Evolutionary conservation across 768 basidiomycete species (phyloP).

Genomic region (Chalciporus chontae): DNA sequence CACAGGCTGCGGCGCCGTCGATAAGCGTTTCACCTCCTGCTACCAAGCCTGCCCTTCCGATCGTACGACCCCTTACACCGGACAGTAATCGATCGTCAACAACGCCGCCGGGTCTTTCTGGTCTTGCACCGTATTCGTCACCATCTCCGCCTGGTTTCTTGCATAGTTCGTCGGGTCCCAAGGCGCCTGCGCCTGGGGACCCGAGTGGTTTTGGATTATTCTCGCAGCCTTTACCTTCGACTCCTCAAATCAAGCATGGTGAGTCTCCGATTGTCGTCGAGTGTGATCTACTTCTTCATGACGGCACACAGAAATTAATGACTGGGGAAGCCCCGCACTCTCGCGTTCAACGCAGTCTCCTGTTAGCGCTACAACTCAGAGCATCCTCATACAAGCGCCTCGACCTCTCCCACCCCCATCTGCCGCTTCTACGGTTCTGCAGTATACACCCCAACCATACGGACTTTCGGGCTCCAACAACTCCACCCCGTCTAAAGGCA

Average conservation of each 20-base stretch:
- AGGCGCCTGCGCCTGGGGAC: conserved; percentile 14
- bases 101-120: conserved; percentile 32
- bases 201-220: conserved; percentile 19
- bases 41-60: conserved; percentile 11
- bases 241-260: conserved; percentile 30
- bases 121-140: conserved; percentile 30
- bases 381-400: conserved; percentile 28
- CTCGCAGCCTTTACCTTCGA: conserved; percentile 14
- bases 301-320: conserved; percentile 17
- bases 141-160: conserved; percentile 35
- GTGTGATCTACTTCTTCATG: not conserved
- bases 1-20: not conserved
- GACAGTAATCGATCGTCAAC: conserved; percentile 33
- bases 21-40: conserved; percentile 16
- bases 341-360: conserved; percentile 13
- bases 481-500: conserved; percentile 32
- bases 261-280: conserved; percentile 9
- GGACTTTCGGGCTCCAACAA: conserved; percentile 13
- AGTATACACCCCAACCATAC: conserved; percentile 20
- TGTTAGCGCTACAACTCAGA: conserved; percentile 12
- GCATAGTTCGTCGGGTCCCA: conserved; percentile 29
- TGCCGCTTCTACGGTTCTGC: conserved; percentile 34
- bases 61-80: conserved; percentile 23
- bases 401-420: conserved; percentile 25
- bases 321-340: conserved; percentile 22